Conservation (phyloP, 345 rosid species). For the Diplotaxis tenuifolia region DNA sequence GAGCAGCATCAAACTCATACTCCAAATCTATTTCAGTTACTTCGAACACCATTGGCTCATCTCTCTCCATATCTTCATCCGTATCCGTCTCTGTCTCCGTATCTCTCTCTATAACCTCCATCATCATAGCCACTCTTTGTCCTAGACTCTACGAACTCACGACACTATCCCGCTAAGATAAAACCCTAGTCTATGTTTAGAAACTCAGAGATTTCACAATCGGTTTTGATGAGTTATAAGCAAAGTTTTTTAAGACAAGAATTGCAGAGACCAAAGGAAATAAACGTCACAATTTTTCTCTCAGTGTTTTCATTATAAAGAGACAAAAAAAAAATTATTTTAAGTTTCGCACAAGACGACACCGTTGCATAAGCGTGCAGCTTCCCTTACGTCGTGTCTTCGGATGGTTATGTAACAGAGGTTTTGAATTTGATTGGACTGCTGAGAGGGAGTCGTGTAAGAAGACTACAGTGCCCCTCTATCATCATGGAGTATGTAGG, state of each 20-base stretch:
- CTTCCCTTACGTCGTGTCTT: constrained; percentile 16
- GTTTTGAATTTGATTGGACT: constrained; percentile 11
- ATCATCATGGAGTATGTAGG: not conserved
- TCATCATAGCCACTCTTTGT: constrained; percentile 8
- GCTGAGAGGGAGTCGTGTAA: not conserved
- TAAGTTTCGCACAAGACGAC: constrained; percentile 28
- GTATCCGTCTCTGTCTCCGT: constrained; percentile 31
- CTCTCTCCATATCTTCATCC: constrained; percentile 21
- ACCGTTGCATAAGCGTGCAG: constrained; percentile 37
- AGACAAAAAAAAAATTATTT: constrained; percentile 24
- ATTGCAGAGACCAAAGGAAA: constrained; percentile 34
- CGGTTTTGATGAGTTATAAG: constrained; percentile 21
- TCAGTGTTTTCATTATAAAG: constrained; percentile 11
- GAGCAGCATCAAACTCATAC: constrained; percentile 90
- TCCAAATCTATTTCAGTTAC: constrained; percentile 75
- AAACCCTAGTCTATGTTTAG: constrained; percentile 32
- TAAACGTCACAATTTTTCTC: constrained; percentile 17
- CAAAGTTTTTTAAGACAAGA: constrained; percentile 5
- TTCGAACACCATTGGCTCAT: constrained; percentile 53
- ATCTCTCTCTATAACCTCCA: constrained; percentile 21
- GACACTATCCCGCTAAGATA: constrained; percentile 10
- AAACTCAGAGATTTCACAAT: constrained; percentile 21
- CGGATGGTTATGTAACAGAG: not conserved
- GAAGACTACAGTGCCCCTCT: not conserved
- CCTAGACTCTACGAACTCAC: not conserved